These are phyloP conservation scores for Euphrasia confusa DNA, from an alignment of 257 asterid genomes.

Conservation along the genomic window DNA sequence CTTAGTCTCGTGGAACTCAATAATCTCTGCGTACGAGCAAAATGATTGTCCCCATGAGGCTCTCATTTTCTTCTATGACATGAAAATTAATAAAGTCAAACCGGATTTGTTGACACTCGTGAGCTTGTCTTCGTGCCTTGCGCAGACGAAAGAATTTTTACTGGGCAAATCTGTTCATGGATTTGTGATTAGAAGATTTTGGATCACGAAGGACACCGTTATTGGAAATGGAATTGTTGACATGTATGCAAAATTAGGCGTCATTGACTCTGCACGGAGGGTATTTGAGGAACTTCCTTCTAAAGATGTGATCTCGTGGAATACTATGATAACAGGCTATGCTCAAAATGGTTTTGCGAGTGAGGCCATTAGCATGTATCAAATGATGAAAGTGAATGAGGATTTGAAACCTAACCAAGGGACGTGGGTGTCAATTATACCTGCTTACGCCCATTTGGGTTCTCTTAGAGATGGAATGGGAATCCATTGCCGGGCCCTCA, in stretches of 20 bases:
- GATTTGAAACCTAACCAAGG: slow-evolving; percentile 48
- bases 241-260: slow-evolving; percentile 84
- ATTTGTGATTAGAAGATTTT: slow-evolving; percentile 46
- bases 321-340: slow-evolving; percentile 70
- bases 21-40: slow-evolving; percentile 79
- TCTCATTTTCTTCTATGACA: slow-evolving; percentile 39
- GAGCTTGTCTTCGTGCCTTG: slow-evolving; percentile 64
- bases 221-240: slow-evolving; percentile 74
- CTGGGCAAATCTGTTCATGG: slow-evolving; percentile 63
- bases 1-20: slow-evolving; percentile 73
- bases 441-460: slow-evolving; percentile 81
- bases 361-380: slow-evolving; percentile 51
- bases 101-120: slow-evolving; percentile 71
- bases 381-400: slow-evolving; percentile 38
- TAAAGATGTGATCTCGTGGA: slow-evolving; percentile 78
- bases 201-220: slow-evolving; percentile 43
- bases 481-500: slow-evolving; percentile 53
- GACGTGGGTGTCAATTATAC: slow-evolving; percentile 68
- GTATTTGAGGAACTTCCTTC: slow-evolving; percentile 47
- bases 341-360: slow-evolving; percentile 81
- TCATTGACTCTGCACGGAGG: slow-evolving; percentile 45
- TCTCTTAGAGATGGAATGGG: slow-evolving; percentile 63
- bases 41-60: slow-evolving; percentile 49
- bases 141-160: slow-evolving; percentile 48
- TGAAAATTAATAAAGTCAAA: slow-evolving; percentile 40